Conservation (phyloP, 2,329 filamentous ascomycete species). For the Chalaropsis ovoidea region DNA sequence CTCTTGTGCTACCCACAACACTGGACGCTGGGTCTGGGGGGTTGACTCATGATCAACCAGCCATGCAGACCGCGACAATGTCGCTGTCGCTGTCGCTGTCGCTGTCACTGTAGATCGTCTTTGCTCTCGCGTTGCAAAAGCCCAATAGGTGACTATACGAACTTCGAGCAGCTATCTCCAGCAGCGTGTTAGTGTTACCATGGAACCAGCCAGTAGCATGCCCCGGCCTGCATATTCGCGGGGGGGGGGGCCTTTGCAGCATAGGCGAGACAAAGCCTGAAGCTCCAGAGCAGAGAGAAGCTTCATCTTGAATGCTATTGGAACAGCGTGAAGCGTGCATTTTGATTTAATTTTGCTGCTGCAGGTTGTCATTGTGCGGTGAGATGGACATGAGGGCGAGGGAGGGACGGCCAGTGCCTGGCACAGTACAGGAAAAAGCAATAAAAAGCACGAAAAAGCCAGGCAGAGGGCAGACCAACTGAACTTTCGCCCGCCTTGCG, state of each 20-base stretch:
- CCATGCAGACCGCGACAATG: no score
- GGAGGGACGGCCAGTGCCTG: background rate
- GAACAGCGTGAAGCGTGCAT: slow-evolving; percentile 2
- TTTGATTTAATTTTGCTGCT: background rate
- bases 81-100: background rate
- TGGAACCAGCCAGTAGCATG: background rate
- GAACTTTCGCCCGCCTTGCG: slow-evolving; percentile 3
- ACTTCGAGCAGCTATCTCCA: background rate
- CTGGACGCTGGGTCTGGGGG: background rate
- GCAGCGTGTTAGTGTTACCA: background rate
- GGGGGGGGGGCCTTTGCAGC: background rate
- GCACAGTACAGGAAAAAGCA: slow-evolving; percentile 2
- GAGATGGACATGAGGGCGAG: background rate
- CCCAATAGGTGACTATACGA: background rate
- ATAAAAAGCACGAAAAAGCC: slow-evolving; percentile 15
- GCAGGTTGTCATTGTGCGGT: background rate
- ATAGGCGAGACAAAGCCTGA: background rate
- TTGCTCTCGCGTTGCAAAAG: background rate
- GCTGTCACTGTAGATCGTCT: background rate
- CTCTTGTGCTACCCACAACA: background rate
- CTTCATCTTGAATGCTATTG: background rate
- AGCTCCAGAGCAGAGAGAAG: background rate
- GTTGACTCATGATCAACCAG: no score
- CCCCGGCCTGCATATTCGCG: background rate
- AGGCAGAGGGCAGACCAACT: background rate